Conservation (phyloP, 1,284 basidiomycete species). For the Ustilago loliicola region DNA sequence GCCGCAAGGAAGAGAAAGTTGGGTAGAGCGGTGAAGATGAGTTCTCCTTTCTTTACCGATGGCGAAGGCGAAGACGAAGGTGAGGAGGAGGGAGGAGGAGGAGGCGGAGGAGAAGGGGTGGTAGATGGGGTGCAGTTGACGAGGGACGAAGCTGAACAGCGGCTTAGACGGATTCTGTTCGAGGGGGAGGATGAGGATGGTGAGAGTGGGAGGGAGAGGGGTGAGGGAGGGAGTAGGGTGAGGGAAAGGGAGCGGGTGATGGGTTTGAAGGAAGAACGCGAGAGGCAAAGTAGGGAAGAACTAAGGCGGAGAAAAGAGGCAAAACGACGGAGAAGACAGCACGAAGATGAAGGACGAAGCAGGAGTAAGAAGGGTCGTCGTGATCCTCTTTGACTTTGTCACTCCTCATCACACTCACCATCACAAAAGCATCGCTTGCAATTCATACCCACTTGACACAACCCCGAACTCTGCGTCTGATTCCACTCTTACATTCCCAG, state of each 20-base stretch:
- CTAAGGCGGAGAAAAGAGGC: conserved; percentile 4
- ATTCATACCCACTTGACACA: not conserved
- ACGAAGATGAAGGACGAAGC: not conserved
- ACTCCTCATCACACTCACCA: not conserved
- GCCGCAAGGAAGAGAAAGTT: not conserved
- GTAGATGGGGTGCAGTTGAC: conserved; percentile 22
- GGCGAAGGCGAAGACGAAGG: conserved; percentile 5
- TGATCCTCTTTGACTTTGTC: not conserved
- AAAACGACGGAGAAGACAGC: not conserved
- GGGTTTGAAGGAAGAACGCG: not conserved
- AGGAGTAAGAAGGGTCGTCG: conserved; percentile 1
- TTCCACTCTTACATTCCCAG: too few relatives aligned
- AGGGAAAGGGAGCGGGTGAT: too few relatives aligned
- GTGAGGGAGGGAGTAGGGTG: not conserved
- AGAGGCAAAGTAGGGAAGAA: not conserved
- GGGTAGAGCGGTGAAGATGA: not conserved
- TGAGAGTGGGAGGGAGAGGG: not conserved
- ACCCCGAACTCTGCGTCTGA: too few relatives aligned
- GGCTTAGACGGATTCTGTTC: conserved; percentile 30
- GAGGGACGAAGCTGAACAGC: conserved; percentile 23
- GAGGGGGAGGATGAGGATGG: not conserved
- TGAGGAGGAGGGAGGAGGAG: not conserved
- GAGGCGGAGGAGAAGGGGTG: not conserved
- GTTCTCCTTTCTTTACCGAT: not conserved
- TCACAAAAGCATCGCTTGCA: not conserved